Percentiles rank a stretch among this genome's conserved stretches.
Evolutionary conservation across 768 basidiomycete species (phyloP).

Genomic region (Collybia sordida): DNA sequence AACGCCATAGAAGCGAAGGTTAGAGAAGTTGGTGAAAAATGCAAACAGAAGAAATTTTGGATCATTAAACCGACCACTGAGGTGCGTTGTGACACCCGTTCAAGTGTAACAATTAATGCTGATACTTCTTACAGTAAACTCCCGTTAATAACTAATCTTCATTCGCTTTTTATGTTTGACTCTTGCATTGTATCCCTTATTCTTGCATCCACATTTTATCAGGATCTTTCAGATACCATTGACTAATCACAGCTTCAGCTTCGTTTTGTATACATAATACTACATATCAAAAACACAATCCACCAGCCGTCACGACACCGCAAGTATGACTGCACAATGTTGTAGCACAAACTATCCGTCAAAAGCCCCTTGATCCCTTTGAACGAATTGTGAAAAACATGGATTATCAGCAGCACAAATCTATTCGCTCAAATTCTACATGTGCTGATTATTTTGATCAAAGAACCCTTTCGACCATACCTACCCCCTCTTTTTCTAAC

Average conservation of each 20-base stretch:
- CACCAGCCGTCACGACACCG: too few relatives aligned
- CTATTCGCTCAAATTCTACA: background rate
- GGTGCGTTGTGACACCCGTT: conserved; percentile 12
- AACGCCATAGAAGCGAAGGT: conserved; percentile 82
- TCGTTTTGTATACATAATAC: too few relatives aligned
- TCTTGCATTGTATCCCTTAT: too few relatives aligned
- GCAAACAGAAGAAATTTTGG: conserved; percentile 74
- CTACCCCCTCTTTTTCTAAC: conserved; percentile 75
- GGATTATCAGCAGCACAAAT: background rate
- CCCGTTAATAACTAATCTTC: conserved; percentile 3
- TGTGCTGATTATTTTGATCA: conserved; percentile 27
- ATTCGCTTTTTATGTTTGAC: background rate
- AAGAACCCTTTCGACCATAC: conserved; percentile 67
- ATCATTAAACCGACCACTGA: conserved; percentile 49
- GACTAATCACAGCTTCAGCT: too few relatives aligned
- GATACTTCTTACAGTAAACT: conserved; percentile 3
- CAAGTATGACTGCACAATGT: too few relatives aligned
- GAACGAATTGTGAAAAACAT: too few relatives aligned
- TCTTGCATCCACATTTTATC: too few relatives aligned
- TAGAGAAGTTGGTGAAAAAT: conserved; percentile 73
- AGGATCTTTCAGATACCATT: too few relatives aligned
- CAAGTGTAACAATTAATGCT: background rate
- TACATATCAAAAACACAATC: too few relatives aligned
- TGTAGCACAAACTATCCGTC: too few relatives aligned
- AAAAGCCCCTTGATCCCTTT: too few relatives aligned